Evolutionary conservation across 164 flowering plant species (phyloP).

Genomic region (Dillenia turbinata): DNA sequence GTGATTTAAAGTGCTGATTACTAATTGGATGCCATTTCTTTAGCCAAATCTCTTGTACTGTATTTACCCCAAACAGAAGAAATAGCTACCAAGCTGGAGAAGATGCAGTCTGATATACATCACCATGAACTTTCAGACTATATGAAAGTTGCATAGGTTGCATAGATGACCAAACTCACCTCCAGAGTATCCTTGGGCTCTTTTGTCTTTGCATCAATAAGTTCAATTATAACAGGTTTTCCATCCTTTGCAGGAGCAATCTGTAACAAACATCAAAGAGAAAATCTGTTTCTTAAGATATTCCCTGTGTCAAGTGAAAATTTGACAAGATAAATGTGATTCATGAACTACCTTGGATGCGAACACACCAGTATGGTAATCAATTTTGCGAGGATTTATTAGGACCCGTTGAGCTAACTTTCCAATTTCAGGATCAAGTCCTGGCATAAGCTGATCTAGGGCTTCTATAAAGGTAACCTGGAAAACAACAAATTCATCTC

Average conservation of each 20-base stretch:
- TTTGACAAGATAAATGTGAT: neutral
- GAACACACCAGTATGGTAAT: constrained; percentile 92
- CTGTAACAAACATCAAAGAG: constrained; percentile 33
- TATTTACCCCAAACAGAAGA: too few relatives aligned
- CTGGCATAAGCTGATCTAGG: constrained; percentile 97
- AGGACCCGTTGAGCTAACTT: constrained; percentile 94
- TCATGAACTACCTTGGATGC: constrained; percentile 69
- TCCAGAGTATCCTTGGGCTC: constrained; percentile 83
- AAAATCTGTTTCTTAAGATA: neutral
- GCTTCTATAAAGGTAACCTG: constrained; percentile 99
- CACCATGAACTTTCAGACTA: too few relatives aligned
- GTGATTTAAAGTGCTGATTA: too few relatives aligned
- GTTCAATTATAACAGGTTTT: constrained; percentile 91
- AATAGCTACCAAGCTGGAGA: too few relatives aligned
- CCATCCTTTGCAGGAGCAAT: constrained; percentile 98
- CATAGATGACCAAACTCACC: constrained; percentile 32
- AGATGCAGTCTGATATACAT: too few relatives aligned
- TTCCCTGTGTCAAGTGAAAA: neutral
- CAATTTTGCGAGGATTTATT: constrained; percentile 91
- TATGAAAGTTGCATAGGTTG: too few relatives aligned
- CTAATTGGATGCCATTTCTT: too few relatives aligned
- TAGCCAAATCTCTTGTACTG: too few relatives aligned
- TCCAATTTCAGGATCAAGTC: constrained; percentile 98
- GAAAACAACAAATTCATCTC: neutral
- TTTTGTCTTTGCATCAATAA: constrained; percentile 97